A percentile compares a stretch with the other conserved stretches of the same genome.
Conservation (phyloP, 2,329 filamentous ascomycete species). For the Talaromyces sp. region DNA sequence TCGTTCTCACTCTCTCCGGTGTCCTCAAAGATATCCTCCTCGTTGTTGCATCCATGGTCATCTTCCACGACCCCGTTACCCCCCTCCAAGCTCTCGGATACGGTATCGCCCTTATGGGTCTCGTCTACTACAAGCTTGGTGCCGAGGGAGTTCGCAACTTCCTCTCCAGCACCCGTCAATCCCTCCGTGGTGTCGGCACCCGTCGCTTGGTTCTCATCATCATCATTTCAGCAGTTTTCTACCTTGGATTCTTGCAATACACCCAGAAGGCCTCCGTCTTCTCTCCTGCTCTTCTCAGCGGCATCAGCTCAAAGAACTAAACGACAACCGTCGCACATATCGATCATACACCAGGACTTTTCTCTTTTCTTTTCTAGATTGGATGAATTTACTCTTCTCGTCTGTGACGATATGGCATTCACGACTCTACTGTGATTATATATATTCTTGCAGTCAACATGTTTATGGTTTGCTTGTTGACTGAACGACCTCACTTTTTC, state of each 20-base stretch:
- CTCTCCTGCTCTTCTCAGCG: not conserved
- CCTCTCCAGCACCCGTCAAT: not conserved
- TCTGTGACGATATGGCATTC: conserved; percentile 7
- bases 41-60: conserved; percentile 70
- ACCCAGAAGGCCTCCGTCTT: not conserved
- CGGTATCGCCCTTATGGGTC: conserved; percentile 65
- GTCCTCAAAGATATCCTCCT: conserved; percentile 87
- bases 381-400: not conserved
- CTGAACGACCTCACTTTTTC: not conserved
- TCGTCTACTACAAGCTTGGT: conserved; percentile 68
- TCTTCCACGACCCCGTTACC: conserved; percentile 72
- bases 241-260: conserved; percentile 6
- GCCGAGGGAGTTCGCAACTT: conserved; percentile 50
- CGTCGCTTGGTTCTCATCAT: conserved; percentile 8
- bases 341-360: not conserved
- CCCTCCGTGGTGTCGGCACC: not conserved
- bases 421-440: not conserved
- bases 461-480: conserved; percentile 6
- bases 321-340: not conserved
- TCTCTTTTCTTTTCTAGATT: not conserved
- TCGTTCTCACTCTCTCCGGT: conserved; percentile 80
- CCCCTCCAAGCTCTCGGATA: conserved; percentile 74
- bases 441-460: conserved; percentile 6
- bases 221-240: not conserved
- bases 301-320: conserved; percentile 10